These are phyloP conservation scores for Aplosporella prunicola DNA, from an alignment of 2,329 filamentous ascomycete genomes.

Conservation along the genomic window DNA sequence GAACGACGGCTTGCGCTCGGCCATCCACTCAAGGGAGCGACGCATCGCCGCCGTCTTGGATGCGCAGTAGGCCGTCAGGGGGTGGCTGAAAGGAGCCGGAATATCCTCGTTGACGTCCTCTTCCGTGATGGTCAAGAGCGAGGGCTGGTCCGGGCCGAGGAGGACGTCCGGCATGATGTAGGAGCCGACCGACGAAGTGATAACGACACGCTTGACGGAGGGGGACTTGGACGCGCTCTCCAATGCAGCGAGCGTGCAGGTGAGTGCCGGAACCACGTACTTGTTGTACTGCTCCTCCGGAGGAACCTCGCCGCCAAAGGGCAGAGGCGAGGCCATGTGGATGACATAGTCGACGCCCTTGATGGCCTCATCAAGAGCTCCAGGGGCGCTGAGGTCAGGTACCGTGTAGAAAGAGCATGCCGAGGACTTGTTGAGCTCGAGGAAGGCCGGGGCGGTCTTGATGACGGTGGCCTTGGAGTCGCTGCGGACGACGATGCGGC, in stretches of 20 bases:
- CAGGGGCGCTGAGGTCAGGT: constrained; percentile 24
- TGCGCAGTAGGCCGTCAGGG: background rate
- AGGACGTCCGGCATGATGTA: background rate
- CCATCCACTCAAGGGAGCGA: background rate
- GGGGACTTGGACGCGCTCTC: constrained; percentile 3
- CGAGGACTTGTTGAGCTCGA: constrained; percentile 1
- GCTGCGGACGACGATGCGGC: constrained; percentile 22
- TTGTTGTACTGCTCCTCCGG: constrained; percentile 1
- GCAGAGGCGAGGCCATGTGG: constrained; percentile 13
- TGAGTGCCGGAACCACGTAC: constrained; percentile 9
- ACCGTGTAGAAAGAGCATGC: constrained; percentile 22
- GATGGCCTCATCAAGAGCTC: constrained; percentile 30
- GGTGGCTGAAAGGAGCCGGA: background rate
- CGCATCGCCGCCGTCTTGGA: constrained; percentile 6
- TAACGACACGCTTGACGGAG: constrained; percentile 11
- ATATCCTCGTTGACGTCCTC: background rate
- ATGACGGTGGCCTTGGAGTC: constrained; percentile 8
- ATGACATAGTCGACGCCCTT: constrained; percentile 16
- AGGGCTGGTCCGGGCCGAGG: background rate
- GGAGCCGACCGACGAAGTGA: constrained; percentile 8
- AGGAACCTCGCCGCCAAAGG: constrained; percentile 1
- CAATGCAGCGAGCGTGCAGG: constrained; percentile 10
- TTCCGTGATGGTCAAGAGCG: background rate
- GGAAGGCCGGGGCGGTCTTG: constrained; percentile 4
- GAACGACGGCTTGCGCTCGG: background rate